A percentile compares a stretch with the other conserved stretches of the same genome.
Conservation (phyloP, 352 stramenopile species). For the Phytophthora boehmeriae region DNA sequence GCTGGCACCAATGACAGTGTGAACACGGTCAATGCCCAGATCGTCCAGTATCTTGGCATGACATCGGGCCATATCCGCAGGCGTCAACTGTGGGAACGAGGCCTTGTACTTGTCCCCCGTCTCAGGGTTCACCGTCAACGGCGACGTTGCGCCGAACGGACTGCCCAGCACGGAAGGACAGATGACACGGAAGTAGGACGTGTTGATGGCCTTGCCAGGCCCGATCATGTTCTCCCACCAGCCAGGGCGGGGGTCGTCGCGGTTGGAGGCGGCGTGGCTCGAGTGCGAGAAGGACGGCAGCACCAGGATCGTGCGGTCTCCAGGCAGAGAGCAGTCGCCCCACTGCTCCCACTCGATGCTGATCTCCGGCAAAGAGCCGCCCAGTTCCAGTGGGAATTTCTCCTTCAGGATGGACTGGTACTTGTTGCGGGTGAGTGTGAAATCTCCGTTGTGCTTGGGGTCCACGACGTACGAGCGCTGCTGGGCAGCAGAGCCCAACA, state of each 20-base stretch:
- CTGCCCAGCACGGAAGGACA: slow-evolving; percentile 85
- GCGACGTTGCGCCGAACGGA: slow-evolving; percentile 85
- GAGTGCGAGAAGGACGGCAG: slow-evolving; percentile 89
- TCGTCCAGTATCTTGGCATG: slow-evolving; percentile 84
- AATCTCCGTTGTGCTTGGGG: slow-evolving; percentile 27
- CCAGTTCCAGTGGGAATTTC: slow-evolving; percentile 62
- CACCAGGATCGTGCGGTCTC: slow-evolving; percentile 80
- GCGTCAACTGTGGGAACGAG: slow-evolving; percentile 85
- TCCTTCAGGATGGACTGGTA: slow-evolving; percentile 69
- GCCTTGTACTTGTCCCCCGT: slow-evolving; percentile 71
- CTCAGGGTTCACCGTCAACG: slow-evolving; percentile 58
- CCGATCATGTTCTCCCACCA: slow-evolving; percentile 92
- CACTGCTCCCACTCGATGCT: slow-evolving; percentile 83
- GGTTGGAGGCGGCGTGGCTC: slow-evolving; percentile 83
- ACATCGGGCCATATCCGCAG: slow-evolving; percentile 80
- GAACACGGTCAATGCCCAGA: slow-evolving; percentile 71
- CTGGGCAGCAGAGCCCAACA: slow-evolving; percentile 9
- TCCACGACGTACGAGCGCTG: slow-evolving; percentile 51
- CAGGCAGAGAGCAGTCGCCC: slow-evolving; percentile 72
- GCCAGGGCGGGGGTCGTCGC: slow-evolving; percentile 73
- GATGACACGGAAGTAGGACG: slow-evolving; percentile 89
- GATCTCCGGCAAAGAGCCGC: slow-evolving; percentile 64
- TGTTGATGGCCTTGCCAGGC: slow-evolving; percentile 87
- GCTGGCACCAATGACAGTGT: slow-evolving; percentile 86
- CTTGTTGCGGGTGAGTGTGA: slow-evolving; percentile 68